These are phyloP conservation scores for Hamigera avellanea DNA, from an alignment of 495 filamentous ascomycete genomes.

Conservation along the genomic window DNA sequence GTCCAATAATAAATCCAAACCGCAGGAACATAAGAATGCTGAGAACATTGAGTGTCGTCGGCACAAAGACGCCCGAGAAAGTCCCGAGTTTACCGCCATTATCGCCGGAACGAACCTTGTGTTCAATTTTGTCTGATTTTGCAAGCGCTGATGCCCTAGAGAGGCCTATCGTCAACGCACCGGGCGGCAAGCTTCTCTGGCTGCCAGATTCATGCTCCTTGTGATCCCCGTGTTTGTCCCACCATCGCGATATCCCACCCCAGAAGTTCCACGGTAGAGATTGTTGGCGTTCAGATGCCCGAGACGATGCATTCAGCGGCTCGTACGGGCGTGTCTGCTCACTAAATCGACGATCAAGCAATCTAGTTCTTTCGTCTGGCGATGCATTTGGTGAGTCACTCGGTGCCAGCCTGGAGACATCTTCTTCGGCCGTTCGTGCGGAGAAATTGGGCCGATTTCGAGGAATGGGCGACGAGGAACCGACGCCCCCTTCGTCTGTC, in stretches of 20 bases:
- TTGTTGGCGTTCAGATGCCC: conserved; percentile 8
- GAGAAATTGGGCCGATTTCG: conserved; percentile 40
- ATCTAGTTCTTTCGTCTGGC: conserved; percentile 11
- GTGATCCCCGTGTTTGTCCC: conserved; percentile 8
- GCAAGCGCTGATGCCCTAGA: conserved; percentile 17
- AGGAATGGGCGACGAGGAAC: conserved; percentile 21
- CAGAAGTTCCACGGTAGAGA: conserved; percentile 15
- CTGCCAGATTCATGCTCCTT: conserved; percentile 2
- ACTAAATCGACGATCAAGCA: conserved; percentile 14
- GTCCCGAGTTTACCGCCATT: conserved; percentile 54
- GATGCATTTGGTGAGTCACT: conserved; percentile 16
- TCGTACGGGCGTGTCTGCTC: conserved; percentile 20
- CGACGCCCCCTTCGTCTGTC: conserved; percentile 11
- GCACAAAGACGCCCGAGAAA: conserved; percentile 75
- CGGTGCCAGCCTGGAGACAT: conserved; percentile 37
- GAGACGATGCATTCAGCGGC: conserved; percentile 12
- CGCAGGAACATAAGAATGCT: conserved; percentile 89
- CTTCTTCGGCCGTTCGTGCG: conserved; percentile 42
- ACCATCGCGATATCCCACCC: conserved; percentile 18
- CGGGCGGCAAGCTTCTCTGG: conserved; percentile 5
- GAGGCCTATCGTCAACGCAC: conserved; percentile 13
- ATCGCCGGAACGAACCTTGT: conserved; percentile 35
- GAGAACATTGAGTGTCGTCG: conserved; percentile 77
- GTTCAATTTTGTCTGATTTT: conserved; percentile 24
- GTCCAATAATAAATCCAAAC: conserved; percentile 70